A percentile compares a stretch with the other conserved stretches of the same genome.
These are phyloP conservation scores for Pseudovirgaria hyperparasitica DNA, from an alignment of 2,329 filamentous ascomycete genomes.

Conservation along the genomic window DNA sequence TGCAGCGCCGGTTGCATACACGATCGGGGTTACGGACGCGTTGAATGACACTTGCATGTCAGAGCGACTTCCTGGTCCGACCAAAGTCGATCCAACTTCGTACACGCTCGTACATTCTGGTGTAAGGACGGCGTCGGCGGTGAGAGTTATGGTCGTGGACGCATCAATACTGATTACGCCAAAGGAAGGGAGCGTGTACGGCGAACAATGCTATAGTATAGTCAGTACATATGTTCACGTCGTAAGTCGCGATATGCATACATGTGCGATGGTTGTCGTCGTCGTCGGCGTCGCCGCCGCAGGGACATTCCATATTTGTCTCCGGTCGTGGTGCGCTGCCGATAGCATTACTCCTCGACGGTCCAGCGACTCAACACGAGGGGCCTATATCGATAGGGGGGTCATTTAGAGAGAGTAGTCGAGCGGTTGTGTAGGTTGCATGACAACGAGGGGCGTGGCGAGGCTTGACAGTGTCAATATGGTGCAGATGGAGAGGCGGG, in stretches of 20 bases:
- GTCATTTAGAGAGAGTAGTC: no score
- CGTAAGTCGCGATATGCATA: conserved; percentile 1
- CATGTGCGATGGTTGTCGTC: conserved; percentile 1
- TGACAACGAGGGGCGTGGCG: no score
- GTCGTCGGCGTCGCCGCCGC: conserved; percentile 2
- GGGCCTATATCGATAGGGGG: no score
- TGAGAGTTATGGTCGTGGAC: conserved; percentile 45
- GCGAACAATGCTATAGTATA: conserved; percentile 40
- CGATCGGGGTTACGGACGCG: conserved; percentile 81
- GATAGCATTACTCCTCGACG: conserved; percentile 1
- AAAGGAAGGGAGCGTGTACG: conserved; percentile 47
- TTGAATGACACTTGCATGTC: conserved; percentile 82
- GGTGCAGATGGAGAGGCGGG: no score
- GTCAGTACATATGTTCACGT: conserved; percentile 11
- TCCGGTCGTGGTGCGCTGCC: background rate
- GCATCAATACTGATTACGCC: conserved; percentile 42
- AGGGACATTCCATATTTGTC: conserved; percentile 3
- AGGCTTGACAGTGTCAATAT: no score
- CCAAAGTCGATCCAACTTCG: conserved; percentile 26
- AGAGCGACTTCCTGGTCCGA: conserved; percentile 38
- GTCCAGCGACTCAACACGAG: no score
- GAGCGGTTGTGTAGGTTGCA: no score
- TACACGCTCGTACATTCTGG: conserved; percentile 38
- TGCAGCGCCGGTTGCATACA: conserved; percentile 82
- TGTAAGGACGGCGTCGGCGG: conserved; percentile 46